Base-by-base conservation (phyloP, 2,329 filamentous ascomycete genomes). In the Cladosporium sp. region DNA sequence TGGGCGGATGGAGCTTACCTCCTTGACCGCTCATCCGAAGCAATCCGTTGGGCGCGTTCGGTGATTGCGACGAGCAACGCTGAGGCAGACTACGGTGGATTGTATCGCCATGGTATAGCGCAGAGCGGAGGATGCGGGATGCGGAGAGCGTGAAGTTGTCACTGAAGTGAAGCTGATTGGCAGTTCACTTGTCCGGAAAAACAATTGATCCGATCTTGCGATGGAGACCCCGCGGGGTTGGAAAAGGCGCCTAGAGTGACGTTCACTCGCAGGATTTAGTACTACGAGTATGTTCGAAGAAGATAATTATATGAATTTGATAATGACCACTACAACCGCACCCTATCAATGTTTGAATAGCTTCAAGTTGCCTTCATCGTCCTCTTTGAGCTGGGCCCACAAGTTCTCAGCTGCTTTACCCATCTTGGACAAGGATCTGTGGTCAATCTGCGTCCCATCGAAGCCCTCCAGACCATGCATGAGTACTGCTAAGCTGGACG, bases 21-120 rank as follows among this genome's bases (percentile, higher is more conserved):
- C 55, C 32, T 60, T 54, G 64, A 59, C 58, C 64, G 64, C 64
- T 52, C 52, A 55, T 55, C 52, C 52, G 52, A 11, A 11, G 15
- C 32, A 60, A 65, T 60, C 14, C 49, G 64, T 65, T 65, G 64
- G 44, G 64, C 28, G 47, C 60, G 24, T 59, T 59, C 57, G 10
- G 36, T 59, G 38, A 65, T 65, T 65, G 64, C 64, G 64, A 65
- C 34, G 15, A 32, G 34, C 51, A 32, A 49, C 34, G 61, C 24
- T 38, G 32, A 55, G 61, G 34, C 51, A 60, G 57, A 60, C 55
- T 60, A 65, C 64, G 64, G 64, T 60, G 64, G 28, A 41, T 30
- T 59, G 57, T 65, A 65, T 65, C 64, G 64, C 64, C 64, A 59
- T 65, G 30, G 32, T n/a, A 32, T 38, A 47, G 30, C 14, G 47